These are phyloP conservation scores for Quercus rubra DNA, from an alignment of 306 rosid species.

Conservation along the genomic window DNA sequence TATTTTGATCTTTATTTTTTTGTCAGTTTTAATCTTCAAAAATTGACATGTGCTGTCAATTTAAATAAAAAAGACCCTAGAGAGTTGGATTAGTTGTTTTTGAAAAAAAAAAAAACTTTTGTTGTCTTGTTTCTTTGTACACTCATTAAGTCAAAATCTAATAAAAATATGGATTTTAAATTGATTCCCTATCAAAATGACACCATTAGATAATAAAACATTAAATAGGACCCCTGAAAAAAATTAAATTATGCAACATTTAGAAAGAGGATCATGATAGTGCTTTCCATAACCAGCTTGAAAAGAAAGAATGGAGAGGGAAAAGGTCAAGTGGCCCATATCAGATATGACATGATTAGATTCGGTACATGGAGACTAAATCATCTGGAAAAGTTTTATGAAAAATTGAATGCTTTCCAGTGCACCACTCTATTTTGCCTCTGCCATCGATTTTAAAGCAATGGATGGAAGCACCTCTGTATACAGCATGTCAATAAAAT, in stretches of 20 bases:
- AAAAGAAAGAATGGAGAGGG: neutral
- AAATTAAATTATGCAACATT: neutral
- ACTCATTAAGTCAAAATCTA: too few relatives aligned
- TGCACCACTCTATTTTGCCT: neutral
- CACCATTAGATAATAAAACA: too few relatives aligned
- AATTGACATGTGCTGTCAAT: too few relatives aligned
- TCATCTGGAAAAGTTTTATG: neutral
- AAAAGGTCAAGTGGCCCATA: slow-evolving; percentile 9
- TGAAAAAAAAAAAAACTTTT: too few relatives aligned
- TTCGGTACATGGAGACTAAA: slow-evolving; percentile 5
- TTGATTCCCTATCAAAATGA: too few relatives aligned
- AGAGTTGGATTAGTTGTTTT: too few relatives aligned
- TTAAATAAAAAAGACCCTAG: too few relatives aligned
- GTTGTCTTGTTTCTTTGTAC: too few relatives aligned
- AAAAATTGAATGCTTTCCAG: neutral
- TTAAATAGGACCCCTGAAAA: neutral
- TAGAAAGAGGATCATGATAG: neutral
- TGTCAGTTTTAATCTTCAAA: too few relatives aligned
- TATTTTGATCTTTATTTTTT: too few relatives aligned
- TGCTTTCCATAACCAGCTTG: slow-evolving; percentile 9
- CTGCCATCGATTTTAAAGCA: neutral
- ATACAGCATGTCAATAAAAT: too few relatives aligned
- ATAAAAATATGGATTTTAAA: too few relatives aligned
- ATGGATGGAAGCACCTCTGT: neutral
- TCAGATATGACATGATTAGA: slow-evolving; percentile 1